Base-by-base conservation (phyloP, 768 basidiomycete genomes). In the Zangia roseola region DNA sequence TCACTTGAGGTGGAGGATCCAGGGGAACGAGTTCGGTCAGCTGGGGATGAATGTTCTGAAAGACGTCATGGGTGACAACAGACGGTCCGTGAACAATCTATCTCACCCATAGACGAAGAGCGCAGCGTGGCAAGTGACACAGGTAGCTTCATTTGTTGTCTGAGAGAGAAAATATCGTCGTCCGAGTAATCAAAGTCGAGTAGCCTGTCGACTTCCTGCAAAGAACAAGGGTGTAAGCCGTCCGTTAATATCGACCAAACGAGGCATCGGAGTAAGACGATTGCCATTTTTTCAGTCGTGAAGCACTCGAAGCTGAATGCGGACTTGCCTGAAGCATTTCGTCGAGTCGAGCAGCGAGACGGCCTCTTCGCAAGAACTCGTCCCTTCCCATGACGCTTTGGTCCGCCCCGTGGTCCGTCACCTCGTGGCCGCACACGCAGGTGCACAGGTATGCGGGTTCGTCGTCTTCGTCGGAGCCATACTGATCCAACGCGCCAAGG, bases 141-240 rank as follows among this genome's bases (percentile, higher is more conserved):
- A 0, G 78, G 76, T 30, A 79, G 64, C 45, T 68, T 70, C 81
- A 91, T 86, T 67, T 88, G 87, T 57, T 81, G 80, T 51, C 85
- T 80, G 48, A 91, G 64, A 16, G 85, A 84, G 23, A 73, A 60
- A 37, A 92, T 82, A 54, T 84, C 82, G 17, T 81, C 81, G 65
- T 92, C 84, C 12, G 71, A 71, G 64, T 91, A 91, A 40, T 77
- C 74, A 57, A 94, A 94, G 69, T 92, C 86, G n/a, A 88, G 74
- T 10, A 94, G 73, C 59, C 81, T 81, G 40, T 82, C 83, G 26
- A 76, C 77, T 64, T 90, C 89, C 91, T 95, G 62, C n/a, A 47
- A 39, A 25, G 33, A 50, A 26, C 38, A 41, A 46, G 20, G 35
- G 47, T 56, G 50, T 40, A 49, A 23, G n/a, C 20, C 21, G 30